These are phyloP conservation scores for Emiliania huxleyi DNA, from an alignment of 78 protist species.

Conservation along the genomic window DNA sequence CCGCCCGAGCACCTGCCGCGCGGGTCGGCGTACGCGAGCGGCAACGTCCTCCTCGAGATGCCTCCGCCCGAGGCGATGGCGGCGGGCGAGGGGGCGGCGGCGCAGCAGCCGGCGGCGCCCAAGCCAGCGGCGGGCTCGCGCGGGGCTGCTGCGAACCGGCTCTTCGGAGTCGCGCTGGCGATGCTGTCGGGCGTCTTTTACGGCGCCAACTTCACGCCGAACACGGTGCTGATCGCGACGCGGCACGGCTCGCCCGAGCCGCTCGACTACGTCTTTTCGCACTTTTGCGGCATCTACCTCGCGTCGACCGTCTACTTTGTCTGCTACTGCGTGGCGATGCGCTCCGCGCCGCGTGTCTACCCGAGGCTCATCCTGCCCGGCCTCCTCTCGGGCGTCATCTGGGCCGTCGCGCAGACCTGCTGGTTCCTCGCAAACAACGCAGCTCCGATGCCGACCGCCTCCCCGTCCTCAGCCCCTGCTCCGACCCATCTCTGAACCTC, in stretches of 20 bases:
- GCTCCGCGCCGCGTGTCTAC: constrained; percentile 59
- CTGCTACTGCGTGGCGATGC: constrained; percentile 46
- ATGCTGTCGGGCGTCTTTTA: constrained; percentile 31
- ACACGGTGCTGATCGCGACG: neutral
- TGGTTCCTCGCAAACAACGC: constrained; percentile 61
- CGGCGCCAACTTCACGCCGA: constrained; percentile 61
- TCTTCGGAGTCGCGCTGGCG: constrained; percentile 29
- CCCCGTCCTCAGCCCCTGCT: no score
- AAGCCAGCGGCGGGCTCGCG: neutral
- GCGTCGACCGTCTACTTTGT: constrained; percentile 70
- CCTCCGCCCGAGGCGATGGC: neutral
- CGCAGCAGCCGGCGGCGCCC: neutral
- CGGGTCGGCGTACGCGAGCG: neutral
- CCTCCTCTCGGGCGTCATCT: constrained; percentile 69
- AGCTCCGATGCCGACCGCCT: constrained; percentile 56
- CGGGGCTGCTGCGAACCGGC: neutral
- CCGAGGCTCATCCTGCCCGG: constrained; percentile 69
- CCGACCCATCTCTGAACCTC: no score
- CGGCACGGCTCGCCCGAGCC: neutral
- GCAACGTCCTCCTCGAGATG: neutral
- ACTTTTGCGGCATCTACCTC: constrained; percentile 77
- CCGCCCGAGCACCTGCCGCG: no score
- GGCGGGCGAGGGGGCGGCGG: neutral
- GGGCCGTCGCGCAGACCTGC: neutral
- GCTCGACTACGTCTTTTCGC: constrained; percentile 71